phyloP scores from a whole-genome alignment of 169 alveolate species.

The Eimeria praecox region DNA sequence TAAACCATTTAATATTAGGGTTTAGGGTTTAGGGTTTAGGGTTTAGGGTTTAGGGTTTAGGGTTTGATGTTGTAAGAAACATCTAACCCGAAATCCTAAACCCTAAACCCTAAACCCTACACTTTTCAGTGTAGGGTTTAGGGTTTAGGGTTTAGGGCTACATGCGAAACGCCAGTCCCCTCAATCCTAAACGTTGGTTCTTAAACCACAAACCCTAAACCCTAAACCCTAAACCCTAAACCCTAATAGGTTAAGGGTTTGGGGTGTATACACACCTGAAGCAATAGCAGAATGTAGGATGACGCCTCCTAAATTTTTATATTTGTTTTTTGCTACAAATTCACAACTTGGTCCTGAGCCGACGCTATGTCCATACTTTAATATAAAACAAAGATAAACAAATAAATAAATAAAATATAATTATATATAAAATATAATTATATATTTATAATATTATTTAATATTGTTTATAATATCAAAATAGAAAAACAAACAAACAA shows the following conservation, averaged over 20 bases:
- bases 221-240: background rate
- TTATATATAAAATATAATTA: too few relatives aligned
- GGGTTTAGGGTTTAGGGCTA: background rate
- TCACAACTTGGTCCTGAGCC: constrained; percentile 95
- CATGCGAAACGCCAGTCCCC: too few relatives aligned
- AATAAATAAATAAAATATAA: too few relatives aligned
- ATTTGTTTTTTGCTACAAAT: constrained; percentile 78
- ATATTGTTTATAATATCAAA: too few relatives aligned
- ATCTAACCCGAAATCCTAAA: background rate
- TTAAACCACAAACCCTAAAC: background rate
- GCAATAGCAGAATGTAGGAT: constrained; percentile 93
- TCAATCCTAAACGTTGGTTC: too few relatives aligned
- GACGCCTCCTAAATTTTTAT: constrained; percentile 92
- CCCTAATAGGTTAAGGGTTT: background rate
- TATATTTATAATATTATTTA: too few relatives aligned
- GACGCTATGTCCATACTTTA: constrained; percentile 93
- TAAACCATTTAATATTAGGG: too few relatives aligned
- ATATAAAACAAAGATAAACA: too few relatives aligned
- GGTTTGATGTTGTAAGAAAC: background rate
- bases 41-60: too few relatives aligned
- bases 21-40: too few relatives aligned
- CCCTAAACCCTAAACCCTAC: background rate
- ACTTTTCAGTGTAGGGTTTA: too few relatives aligned
- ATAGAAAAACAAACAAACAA: too few relatives aligned
- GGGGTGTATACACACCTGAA: constrained; percentile 87